Conservation (phyloP, 2,329 filamentous ascomycete species). For the Cladosporium sp. region DNA sequence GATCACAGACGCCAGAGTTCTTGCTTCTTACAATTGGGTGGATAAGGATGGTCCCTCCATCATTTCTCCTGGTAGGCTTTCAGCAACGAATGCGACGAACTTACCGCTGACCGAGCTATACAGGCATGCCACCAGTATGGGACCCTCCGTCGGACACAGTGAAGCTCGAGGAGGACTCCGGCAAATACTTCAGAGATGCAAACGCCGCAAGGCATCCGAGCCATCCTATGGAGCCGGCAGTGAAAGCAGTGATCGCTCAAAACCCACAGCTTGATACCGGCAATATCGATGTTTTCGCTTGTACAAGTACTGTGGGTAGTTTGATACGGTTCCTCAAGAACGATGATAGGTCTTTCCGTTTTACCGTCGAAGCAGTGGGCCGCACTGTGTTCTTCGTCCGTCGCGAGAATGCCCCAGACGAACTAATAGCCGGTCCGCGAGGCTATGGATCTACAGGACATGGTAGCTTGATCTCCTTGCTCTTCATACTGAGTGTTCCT, state of each 20-base stretch:
- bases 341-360: slow-evolving; percentile 50
- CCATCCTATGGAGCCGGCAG: slow-evolving; percentile 50
- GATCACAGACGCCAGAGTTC: slow-evolving; percentile 29
- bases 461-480: not conserved
- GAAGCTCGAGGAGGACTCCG: slow-evolving; percentile 43
- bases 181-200: slow-evolving; percentile 50
- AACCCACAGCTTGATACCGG: slow-evolving; percentile 34
- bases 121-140: slow-evolving; percentile 52
- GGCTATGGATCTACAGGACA: not conserved
- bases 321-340: slow-evolving; percentile 53
- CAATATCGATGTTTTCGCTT: slow-evolving; percentile 54
- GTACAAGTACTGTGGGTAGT: slow-evolving; percentile 58
- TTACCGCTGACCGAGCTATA: not conserved
- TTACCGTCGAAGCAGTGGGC: slow-evolving; percentile 54
- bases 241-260: slow-evolving; percentile 40
- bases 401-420: slow-evolving; percentile 56
- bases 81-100: not conserved
- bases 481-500: slow-evolving; percentile 50
- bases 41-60: slow-evolving; percentile 36
- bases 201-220: slow-evolving; percentile 50
- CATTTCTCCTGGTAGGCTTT: slow-evolving; percentile 41
- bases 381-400: slow-evolving; percentile 61
- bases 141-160: slow-evolving; percentile 36
- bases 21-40: slow-evolving; percentile 54
- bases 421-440: slow-evolving; percentile 44